Evolutionary conservation across 2,329 filamentous ascomycete species (phyloP).

Genomic region (Aspergillus transmontanensis): DNA sequence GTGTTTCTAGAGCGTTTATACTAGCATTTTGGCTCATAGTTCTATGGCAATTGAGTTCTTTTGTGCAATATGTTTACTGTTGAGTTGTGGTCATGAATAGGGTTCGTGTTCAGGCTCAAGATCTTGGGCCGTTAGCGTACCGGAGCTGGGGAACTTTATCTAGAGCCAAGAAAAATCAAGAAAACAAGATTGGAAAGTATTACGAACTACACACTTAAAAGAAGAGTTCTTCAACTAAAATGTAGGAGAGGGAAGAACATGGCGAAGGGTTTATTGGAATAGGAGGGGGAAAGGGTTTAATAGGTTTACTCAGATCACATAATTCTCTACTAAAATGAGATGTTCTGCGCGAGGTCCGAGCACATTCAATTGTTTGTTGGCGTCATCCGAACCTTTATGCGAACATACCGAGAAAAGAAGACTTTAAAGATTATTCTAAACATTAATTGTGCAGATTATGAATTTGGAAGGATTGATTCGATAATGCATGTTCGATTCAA

Average conservation of each 20-base stretch:
- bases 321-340: background rate
- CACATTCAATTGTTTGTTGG: background rate
- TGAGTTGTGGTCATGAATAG: background rate
- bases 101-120: background rate
- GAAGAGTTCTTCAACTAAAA: background rate
- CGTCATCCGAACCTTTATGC: no score
- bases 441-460: background rate
- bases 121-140: background rate
- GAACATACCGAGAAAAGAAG: background rate
- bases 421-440: background rate
- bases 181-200: background rate
- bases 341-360: background rate
- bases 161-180: background rate
- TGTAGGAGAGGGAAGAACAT: background rate
- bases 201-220: background rate
- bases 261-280: background rate
- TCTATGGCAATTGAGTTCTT: background rate
- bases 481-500: background rate
- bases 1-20: background rate
- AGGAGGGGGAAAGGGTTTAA: no score
- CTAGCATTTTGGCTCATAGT: background rate
- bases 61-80: background rate
- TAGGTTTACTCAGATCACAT: background rate
- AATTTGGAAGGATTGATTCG: background rate
- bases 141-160: background rate